A percentile compares a stretch with the other conserved stretches of the same genome.
Evolutionary conservation across 495 filamentous ascomycete genomes (phyloP).

Genomic region (Aspergillus leporis): DNA sequence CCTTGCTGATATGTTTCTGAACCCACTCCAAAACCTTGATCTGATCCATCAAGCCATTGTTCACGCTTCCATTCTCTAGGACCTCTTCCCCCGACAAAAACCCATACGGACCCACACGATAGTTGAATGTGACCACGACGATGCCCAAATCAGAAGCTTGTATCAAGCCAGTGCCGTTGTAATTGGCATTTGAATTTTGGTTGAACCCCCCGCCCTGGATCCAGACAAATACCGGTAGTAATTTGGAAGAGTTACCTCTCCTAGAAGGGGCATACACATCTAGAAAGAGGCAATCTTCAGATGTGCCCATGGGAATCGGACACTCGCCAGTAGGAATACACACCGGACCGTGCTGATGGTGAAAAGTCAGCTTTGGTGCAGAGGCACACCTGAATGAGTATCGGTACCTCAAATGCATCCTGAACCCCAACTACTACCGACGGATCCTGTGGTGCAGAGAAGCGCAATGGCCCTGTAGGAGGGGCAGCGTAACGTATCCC

Average conservation of each 20-base stretch:
- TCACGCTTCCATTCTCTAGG: slow-evolving; percentile 53
- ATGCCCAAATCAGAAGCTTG: slow-evolving; percentile 58
- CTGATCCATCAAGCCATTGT: slow-evolving; percentile 74
- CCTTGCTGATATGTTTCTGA: slow-evolving; percentile 58
- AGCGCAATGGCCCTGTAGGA: slow-evolving; percentile 58
- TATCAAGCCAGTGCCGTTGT: slow-evolving; percentile 63
- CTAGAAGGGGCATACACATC: slow-evolving; percentile 70
- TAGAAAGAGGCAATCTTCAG: slow-evolving; percentile 75
- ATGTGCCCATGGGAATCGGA: slow-evolving; percentile 38
- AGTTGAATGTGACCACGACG: slow-evolving; percentile 75
- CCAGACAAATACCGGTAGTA: slow-evolving; percentile 69
- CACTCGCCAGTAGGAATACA: slow-evolving; percentile 51
- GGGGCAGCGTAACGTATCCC: slow-evolving; percentile 66
- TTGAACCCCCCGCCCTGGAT: slow-evolving; percentile 80
- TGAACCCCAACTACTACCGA: slow-evolving; percentile 35
- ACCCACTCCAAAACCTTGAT: slow-evolving; percentile 68
- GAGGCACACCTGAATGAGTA: background rate
- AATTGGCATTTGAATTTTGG: slow-evolving; percentile 61
- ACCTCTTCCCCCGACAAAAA: slow-evolving; percentile 68
- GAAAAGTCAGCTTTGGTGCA: background rate
- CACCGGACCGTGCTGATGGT: slow-evolving; percentile 43
- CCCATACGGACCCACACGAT: slow-evolving; percentile 73
- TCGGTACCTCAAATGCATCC: slow-evolving; percentile 44
- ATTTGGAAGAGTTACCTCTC: slow-evolving; percentile 37
- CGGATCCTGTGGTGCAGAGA: slow-evolving; percentile 60